Evolutionary conservation across 2,329 filamentous ascomycete species (phyloP), one percentile per base, ranked within the genome.

Genomic region (Aureobasidium leucospermi): DNA sequence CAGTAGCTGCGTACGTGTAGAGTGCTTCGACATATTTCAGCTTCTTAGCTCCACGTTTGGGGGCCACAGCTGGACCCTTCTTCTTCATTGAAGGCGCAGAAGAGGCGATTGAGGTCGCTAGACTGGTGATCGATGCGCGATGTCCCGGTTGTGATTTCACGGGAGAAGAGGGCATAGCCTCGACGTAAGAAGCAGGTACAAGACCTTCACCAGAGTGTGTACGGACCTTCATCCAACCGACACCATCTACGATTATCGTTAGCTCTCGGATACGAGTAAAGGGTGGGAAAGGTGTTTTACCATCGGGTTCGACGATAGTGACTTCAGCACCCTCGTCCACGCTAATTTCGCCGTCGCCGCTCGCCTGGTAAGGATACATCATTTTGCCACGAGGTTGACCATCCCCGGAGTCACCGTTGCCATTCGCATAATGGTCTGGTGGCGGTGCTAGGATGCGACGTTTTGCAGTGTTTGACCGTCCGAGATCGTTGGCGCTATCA

Each of bases 21-120:
- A 97, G 65, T 1, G 94, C 94, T 71, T 96, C 89, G 1, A 95
- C 93, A 67, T 97, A 96, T 69, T 88, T 90, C 38, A 57, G 36
- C 45, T 60, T 62, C 48, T 63, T 63, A 4, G 91, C 92, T 13
- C 92, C 92, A 9, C 92, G 85, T 65, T 87, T 87, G 4, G 94
- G 94, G 13, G 94, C 94, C 4, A 99, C 94, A 0, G 87, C 91
- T 0, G 92, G 92, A 0, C 92, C 92, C 71, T 95, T 91, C 74
- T 95, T 96, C 78, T 92, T 96, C 41, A 71, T 62, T 51, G 7
- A 72, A 64, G 6, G 67, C 49, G 29, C 65, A 63, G 59, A 56
- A 6, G 67, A 70, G 19, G 67, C 68, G 34, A 77, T 74, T 61
- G 79, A 82, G 56, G 78, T 79, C 1, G 79, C 76, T 10, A 90